These are phyloP conservation scores for Metschnikowia peoriensis DNA, from an alignment of 805 yeast species.

Conservation along the genomic window DNA sequence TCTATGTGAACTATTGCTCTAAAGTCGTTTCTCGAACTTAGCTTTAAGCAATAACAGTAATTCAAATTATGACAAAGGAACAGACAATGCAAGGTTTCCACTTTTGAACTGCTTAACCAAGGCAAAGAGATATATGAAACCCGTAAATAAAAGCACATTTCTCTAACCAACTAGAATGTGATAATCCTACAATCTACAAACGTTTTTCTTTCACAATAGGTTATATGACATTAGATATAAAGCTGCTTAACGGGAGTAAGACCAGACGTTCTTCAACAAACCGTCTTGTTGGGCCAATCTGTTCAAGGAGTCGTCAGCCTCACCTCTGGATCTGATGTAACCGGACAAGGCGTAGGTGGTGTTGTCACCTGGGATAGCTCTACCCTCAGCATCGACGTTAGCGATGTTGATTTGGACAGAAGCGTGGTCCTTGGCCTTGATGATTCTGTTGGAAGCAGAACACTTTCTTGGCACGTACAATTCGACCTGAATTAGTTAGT, in stretches of 20 bases:
- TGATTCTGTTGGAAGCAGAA: conserved; percentile 99
- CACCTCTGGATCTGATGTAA: conserved; percentile 98
- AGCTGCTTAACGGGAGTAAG: conserved; percentile 79
- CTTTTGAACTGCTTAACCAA: too few relatives aligned
- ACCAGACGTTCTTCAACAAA: conserved; percentile 93
- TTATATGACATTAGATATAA: conserved; percentile 25
- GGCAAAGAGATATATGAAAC: too few relatives aligned
- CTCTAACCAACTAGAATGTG: too few relatives aligned
- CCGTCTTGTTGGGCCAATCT: conserved; percentile 99
- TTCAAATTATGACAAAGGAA: too few relatives aligned
- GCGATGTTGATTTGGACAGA: conserved; percentile 99
- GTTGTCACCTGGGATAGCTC: conserved; percentile 85
- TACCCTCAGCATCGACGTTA: conserved; percentile 96
- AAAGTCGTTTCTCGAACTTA: too few relatives aligned
- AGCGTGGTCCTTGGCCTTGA: conserved; percentile 99
- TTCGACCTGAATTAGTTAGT: conserved; percentile 74
- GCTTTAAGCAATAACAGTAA: too few relatives aligned
- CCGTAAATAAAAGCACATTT: too few relatives aligned
- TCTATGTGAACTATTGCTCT: too few relatives aligned
- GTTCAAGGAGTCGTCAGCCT: conserved; percentile 98
- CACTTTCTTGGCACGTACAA: conserved; percentile 99
- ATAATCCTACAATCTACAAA: background rate
- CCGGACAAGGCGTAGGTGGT: conserved; percentile 97
- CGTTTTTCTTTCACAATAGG: background rate
- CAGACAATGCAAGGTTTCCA: too few relatives aligned